A percentile compares a stretch with the other conserved stretches of the same genome.
Conservation (phyloP, 2,329 filamentous ascomycete genomes). For the Penicillium sp. region DNA sequence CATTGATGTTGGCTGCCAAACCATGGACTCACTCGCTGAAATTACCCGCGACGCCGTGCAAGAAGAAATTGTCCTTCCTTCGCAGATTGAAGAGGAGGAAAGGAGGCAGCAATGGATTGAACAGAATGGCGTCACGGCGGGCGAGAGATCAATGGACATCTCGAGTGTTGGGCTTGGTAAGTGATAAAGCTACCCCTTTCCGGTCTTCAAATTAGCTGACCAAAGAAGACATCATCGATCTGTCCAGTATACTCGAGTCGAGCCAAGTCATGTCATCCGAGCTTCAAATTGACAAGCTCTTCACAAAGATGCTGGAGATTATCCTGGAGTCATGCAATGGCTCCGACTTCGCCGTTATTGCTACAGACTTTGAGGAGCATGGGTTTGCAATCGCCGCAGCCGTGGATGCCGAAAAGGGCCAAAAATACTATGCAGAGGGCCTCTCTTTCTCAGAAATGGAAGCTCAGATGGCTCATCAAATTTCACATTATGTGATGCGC, state of each 20-base stretch:
- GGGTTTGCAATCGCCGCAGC: constrained; percentile 62
- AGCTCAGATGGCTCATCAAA: constrained; percentile 59
- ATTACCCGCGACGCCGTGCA: constrained; percentile 35
- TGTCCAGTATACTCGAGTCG: constrained; percentile 63
- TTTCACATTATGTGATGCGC: constrained; percentile 61
- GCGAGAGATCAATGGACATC: constrained; percentile 42
- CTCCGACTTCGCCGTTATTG: constrained; percentile 60
- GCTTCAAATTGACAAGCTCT: constrained; percentile 60
- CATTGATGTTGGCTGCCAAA: constrained; percentile 58
- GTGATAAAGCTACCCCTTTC: constrained; percentile 1
- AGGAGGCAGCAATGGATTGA: constrained; percentile 45
- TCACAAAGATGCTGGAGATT: constrained; percentile 64
- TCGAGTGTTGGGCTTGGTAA: constrained; percentile 42
- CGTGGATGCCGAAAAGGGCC: constrained; percentile 56
- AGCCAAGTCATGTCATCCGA: constrained; percentile 65
- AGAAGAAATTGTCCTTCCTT: constrained; percentile 30
- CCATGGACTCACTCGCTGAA: constrained; percentile 49
- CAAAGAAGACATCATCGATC: constrained; percentile 59
- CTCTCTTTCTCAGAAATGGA: constrained; percentile 57
- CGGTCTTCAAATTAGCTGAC: not conserved
- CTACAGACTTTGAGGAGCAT: constrained; percentile 58
- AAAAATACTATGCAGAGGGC: constrained; percentile 54
- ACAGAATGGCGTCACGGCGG: constrained; percentile 39
- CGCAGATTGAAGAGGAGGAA: constrained; percentile 39
- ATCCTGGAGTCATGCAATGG: constrained; percentile 63